A percentile compares a stretch with the other conserved stretches of the same genome.
phyloP scores from a whole-genome alignment of 129 eudicot genomes.

The Chrysanthemum makinoi region DNA sequence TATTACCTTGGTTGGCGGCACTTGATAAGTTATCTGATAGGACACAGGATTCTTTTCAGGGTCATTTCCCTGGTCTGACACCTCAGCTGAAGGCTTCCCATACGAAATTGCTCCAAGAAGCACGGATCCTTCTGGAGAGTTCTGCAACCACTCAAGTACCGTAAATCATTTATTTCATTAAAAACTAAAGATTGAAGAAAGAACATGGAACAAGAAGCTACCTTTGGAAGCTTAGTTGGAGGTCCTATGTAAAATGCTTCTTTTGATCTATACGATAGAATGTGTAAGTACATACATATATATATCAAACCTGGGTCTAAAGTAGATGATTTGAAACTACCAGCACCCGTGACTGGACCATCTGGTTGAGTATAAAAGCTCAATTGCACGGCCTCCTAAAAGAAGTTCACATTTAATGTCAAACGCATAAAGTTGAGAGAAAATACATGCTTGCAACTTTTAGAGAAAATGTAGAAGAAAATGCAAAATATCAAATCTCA shows the following conservation, averaged over 20 bases:
- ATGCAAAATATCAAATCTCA: constrained; percentile 10
- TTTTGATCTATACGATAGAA: constrained; percentile 49
- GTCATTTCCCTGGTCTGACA: constrained; percentile 48
- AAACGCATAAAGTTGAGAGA: constrained; percentile 9
- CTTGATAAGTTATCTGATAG: constrained; percentile 68
- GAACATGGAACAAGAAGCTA: constrained; percentile 22
- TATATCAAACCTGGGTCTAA: constrained; percentile 96
- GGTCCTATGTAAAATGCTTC: constrained; percentile 96
- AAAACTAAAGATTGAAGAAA: background rate
- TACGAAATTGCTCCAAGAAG: constrained; percentile 83
- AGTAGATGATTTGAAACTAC: constrained; percentile 65
- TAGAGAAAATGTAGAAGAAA: background rate
- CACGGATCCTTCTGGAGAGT: constrained; percentile 76
- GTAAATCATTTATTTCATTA: constrained; percentile 13
- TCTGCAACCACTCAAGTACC: constrained; percentile 46
- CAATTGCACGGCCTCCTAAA: constrained; percentile 70
- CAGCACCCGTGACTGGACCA: constrained; percentile 82
- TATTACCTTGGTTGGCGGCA: constrained; percentile 84
- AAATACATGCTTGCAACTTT: background rate
- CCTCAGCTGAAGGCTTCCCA: constrained; percentile 70
- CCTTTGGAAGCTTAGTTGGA: constrained; percentile 95
- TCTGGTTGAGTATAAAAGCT: constrained; percentile 92
- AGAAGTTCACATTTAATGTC: constrained; percentile 1
- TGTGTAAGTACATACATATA: constrained; percentile 13
- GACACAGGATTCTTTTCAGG: constrained; percentile 77